These are phyloP conservation scores for Cynanchum wilfordii DNA, from an alignment of 257 asterid genomes.

Conservation along the genomic window DNA sequence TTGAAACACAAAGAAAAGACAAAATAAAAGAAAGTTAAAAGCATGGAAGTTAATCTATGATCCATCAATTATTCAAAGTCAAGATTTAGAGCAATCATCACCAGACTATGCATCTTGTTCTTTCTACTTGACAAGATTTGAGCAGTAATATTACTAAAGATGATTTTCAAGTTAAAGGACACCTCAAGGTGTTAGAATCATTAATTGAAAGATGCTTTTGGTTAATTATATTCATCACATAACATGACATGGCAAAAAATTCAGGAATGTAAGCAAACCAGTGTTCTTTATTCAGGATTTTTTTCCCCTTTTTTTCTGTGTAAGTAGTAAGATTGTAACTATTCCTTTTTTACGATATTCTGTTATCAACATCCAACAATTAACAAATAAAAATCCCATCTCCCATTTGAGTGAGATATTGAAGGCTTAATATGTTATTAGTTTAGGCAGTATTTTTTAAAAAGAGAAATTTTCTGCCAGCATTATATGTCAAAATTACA, in stretches of 20 bases:
- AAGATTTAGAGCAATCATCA: neutral
- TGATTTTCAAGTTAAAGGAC: neutral
- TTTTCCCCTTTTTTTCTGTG: too few species aligned
- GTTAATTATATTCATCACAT: neutral
- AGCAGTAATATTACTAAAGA: neutral
- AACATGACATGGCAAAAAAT: neutral
- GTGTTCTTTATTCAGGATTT: neutral
- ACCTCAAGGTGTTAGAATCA: neutral
- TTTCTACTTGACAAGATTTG: neutral
- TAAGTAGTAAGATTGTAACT: too few species aligned
- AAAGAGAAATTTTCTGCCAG: neutral
- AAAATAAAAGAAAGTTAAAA: neutral
- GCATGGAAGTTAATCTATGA: neutral
- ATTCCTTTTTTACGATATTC: neutral
- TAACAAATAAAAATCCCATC: neutral
- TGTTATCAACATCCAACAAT: neutral
- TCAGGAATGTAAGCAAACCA: neutral
- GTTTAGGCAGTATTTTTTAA: neutral
- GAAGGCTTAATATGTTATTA: neutral
- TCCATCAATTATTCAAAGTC: neutral
- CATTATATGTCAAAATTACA: neutral
- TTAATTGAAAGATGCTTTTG: neutral
- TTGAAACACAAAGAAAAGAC: conserved; percentile 28
- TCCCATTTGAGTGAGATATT: neutral
- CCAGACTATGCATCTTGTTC: neutral